A percentile compares a stretch with the other conserved stretches of the same genome.
Conservation (phyloP, 805 yeast species). For the Ogataea corticis region DNA sequence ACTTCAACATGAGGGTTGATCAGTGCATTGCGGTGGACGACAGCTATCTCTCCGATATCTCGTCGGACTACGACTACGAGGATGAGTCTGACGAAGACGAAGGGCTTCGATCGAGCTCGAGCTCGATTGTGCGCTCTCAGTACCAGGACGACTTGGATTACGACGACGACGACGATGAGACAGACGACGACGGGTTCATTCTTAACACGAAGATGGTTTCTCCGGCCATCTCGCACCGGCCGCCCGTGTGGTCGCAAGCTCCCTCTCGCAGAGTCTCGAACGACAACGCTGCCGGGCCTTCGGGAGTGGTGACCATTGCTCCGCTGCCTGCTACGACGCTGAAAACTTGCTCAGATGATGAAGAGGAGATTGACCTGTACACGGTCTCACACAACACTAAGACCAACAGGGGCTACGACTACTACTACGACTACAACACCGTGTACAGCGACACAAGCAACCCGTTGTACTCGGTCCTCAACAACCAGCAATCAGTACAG, state of each 20-base stretch:
- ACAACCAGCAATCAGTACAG: conserved; percentile 28
- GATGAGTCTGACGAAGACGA: conserved; percentile 30
- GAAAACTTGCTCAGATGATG: conserved; percentile 68
- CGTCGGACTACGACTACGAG: conserved; percentile 23
- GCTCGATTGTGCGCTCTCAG: neutral
- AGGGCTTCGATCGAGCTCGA: conserved; percentile 17
- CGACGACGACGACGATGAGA: conserved; percentile 29
- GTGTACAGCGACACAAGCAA: conserved; percentile 62
- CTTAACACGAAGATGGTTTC: conserved; percentile 19
- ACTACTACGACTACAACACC: conserved; percentile 76
- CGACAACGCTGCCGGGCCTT: neutral
- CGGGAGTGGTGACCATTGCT: conserved; percentile 58
- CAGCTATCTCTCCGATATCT: conserved; percentile 28
- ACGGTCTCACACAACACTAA: conserved; percentile 72
- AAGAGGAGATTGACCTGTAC: conserved; percentile 59
- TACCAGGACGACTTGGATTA: conserved; percentile 28
- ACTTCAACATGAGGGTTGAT: conserved; percentile 90
- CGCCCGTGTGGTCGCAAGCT: conserved; percentile 22
- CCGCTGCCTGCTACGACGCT: conserved; percentile 83
- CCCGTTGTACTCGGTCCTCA: conserved; percentile 33
- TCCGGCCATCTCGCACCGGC: conserved; percentile 30
- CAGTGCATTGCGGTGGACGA: conserved; percentile 81
- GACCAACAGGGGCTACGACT: conserved; percentile 73
- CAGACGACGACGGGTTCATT: conserved; percentile 30
- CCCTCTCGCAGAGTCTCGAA: conserved; percentile 15